Percentiles rank a stretch among this genome's conserved stretches.
These are phyloP conservation scores for Leccinum disarticulatum DNA, from an alignment of 768 basidiomycete species.

Conservation along the genomic window DNA sequence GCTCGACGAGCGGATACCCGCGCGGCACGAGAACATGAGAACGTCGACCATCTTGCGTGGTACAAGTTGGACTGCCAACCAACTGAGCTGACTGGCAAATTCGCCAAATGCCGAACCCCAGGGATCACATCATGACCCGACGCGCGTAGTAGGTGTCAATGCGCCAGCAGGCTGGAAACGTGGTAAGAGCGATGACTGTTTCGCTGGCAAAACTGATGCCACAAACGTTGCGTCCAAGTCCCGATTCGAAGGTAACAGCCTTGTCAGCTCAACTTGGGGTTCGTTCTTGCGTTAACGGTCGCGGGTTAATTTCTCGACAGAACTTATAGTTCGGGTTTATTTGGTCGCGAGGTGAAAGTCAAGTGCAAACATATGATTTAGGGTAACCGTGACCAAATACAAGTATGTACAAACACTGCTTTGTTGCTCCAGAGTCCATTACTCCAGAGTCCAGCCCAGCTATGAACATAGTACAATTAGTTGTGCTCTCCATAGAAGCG, in stretches of 20 bases:
- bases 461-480: background rate
- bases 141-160: background rate
- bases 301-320: no score
- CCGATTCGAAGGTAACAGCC: background rate
- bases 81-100: background rate
- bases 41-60: background rate
- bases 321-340: background rate
- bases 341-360: background rate
- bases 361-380: background rate
- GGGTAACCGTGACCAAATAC: conserved; percentile 1
- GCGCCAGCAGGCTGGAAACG: background rate
- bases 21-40: background rate
- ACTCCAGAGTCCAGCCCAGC: background rate
- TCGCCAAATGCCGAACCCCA: background rate
- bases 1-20: background rate
- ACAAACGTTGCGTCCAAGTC: background rate
- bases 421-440: background rate
- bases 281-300: background rate
- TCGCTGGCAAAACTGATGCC: background rate
- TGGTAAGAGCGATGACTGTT: background rate
- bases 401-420: background rate
- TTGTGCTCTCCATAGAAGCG: conserved; percentile 9
- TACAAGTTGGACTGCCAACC: background rate
- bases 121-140: background rate
- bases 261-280: background rate